Percentiles rank a stretch among this genome's conserved stretches.
Evolutionary conservation across 2,329 filamentous ascomycete genomes (phyloP).

Genomic region (Curvularia verruculosa): DNA sequence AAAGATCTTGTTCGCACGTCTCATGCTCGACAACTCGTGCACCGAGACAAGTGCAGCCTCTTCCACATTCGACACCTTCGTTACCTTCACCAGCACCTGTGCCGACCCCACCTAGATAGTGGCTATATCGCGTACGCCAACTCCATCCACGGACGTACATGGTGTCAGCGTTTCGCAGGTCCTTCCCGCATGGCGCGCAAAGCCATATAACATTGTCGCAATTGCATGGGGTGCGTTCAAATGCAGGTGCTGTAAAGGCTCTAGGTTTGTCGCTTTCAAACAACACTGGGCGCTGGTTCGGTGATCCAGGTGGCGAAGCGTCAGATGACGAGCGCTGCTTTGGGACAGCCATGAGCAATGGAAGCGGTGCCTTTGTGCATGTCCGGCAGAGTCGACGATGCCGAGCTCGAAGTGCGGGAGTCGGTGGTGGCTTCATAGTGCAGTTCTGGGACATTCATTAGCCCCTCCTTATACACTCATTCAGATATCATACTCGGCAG

Average conservation of each 20-base stretch:
- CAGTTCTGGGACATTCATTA: constrained; percentile 72
- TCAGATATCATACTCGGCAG: constrained; percentile 70
- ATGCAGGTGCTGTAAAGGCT: constrained; percentile 56
- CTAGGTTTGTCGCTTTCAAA: constrained; percentile 23
- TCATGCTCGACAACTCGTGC: constrained; percentile 81
- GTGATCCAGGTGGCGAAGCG: constrained; percentile 32
- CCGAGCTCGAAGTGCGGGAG: constrained; percentile 70
- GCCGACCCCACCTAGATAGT: constrained; percentile 78
- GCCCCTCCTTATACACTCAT: constrained; percentile 1
- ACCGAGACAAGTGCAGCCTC: constrained; percentile 76
- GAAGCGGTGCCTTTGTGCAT: constrained; percentile 75
- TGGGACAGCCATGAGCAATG: constrained; percentile 52
- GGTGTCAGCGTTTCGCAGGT: constrained; percentile 65
- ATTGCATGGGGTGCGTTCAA: constrained; percentile 62
- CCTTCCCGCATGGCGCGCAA: constrained; percentile 80
- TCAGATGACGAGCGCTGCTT: constrained; percentile 29
- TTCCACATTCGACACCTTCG: constrained; percentile 85
- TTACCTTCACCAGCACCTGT: constrained; percentile 88
- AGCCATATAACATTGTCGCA: constrained; percentile 75
- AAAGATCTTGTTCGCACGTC: constrained; percentile 73
- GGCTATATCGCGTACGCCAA: constrained; percentile 84
- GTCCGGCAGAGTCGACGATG: constrained; percentile 80
- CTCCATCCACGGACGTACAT: constrained; percentile 76
- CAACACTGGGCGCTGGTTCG: constrained; percentile 23
- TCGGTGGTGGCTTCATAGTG: constrained; percentile 78